Evolutionary conservation across 805 yeast species (phyloP).

Genomic region (Candida alai): DNA sequence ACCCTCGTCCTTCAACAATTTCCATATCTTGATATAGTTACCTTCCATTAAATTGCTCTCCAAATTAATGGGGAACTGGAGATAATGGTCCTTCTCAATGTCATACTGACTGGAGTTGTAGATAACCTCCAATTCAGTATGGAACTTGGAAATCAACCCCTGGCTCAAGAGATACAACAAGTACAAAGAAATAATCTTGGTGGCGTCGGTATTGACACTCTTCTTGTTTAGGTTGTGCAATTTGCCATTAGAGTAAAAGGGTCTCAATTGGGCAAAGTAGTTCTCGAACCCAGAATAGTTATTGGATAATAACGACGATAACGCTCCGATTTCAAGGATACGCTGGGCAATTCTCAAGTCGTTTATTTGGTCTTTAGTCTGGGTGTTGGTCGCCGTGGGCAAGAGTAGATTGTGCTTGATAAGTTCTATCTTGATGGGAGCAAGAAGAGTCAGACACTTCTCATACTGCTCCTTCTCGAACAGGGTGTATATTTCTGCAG

Average conservation of each 20-base stretch:
- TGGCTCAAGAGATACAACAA: slow-evolving; percentile 73
- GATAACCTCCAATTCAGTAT: slow-evolving; percentile 79
- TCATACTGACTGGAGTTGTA: slow-evolving; percentile 53
- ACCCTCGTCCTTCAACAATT: slow-evolving; percentile 54
- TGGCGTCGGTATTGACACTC: slow-evolving; percentile 31
- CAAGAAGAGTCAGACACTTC: slow-evolving; percentile 57
- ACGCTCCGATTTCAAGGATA: slow-evolving; percentile 84
- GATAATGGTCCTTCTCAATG: slow-evolving; percentile 55
- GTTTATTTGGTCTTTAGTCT: slow-evolving; percentile 41
- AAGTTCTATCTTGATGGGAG: slow-evolving; percentile 73
- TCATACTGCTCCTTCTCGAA: slow-evolving; percentile 61
- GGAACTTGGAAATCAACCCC: slow-evolving; percentile 84
- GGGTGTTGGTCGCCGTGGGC: slow-evolving; percentile 45
- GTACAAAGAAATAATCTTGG: slow-evolving; percentile 72
- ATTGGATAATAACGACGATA: slow-evolving; percentile 63
- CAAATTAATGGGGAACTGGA: slow-evolving; percentile 81
- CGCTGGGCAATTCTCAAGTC: slow-evolving; percentile 78
- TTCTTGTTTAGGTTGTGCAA: slow-evolving; percentile 46
- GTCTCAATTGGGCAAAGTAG: slow-evolving; percentile 67
- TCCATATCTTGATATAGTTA: slow-evolving; percentile 88
- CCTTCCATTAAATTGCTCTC: slow-evolving; percentile 97
- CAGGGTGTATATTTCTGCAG: slow-evolving; percentile 62
- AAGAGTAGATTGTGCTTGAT: slow-evolving; percentile 74
- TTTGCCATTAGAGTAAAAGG: slow-evolving; percentile 57
- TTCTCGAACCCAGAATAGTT: slow-evolving; percentile 68